Percentiles rank a stretch among this genome's conserved stretches.
Conservation (phyloP, 1,284 basidiomycete genomes). For the Ceratobasidium sp. region DNA sequence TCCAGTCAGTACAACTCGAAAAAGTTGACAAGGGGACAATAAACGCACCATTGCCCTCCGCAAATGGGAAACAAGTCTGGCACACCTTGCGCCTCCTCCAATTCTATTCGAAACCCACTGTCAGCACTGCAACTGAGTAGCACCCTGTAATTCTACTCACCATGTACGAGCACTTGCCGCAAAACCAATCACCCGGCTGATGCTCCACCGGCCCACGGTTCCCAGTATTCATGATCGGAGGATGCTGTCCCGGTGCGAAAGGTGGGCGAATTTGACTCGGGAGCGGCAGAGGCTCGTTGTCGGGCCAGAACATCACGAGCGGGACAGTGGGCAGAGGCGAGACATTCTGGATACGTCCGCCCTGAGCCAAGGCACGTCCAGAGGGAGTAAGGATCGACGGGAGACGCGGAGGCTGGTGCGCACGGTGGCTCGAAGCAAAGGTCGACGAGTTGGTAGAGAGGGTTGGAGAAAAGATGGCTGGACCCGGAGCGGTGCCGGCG, state of each 20-base stretch:
- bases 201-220: conserved; percentile 85
- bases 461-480: conserved; percentile 32
- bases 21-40: conserved; percentile 1
- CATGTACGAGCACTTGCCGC: conserved; percentile 81
- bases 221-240: conserved; percentile 87
- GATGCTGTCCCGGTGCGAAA: conserved; percentile 64
- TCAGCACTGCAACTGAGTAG: not conserved
- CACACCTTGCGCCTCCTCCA: conserved; percentile 88
- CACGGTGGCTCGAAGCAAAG: conserved; percentile 46
- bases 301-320: conserved; percentile 86
- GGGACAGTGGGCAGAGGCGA: conserved; percentile 73
- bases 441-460: conserved; percentile 41
- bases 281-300: conserved; percentile 81
- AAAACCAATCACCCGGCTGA: conserved; percentile 93
- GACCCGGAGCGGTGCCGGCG: not conserved
- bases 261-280: conserved; percentile 77
- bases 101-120: conserved; percentile 56
- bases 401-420: conserved; percentile 21
- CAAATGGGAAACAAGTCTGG: conserved; percentile 86
- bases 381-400: conserved; percentile 69
- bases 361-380: conserved; percentile 73
- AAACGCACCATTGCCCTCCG: conserved; percentile 41
- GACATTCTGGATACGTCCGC: conserved; percentile 79
- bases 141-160: conserved; percentile 45
- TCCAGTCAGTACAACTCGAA: not conserved